phyloP scores from a whole-genome alignment of 495 filamentous ascomycete species.

The Beverwykella pulmonaria region DNA sequence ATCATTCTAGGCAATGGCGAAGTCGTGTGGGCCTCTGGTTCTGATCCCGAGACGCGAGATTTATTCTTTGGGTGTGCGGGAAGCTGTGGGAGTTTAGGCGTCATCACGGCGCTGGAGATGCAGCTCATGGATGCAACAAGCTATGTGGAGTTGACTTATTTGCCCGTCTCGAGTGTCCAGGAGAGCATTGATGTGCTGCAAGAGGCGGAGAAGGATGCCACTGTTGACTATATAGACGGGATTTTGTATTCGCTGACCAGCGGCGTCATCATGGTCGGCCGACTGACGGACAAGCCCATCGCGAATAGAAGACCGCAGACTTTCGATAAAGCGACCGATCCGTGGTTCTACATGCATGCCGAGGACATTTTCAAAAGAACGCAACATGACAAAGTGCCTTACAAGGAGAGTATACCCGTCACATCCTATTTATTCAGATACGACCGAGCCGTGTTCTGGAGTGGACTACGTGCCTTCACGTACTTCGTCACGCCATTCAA shows the following conservation, averaged over 20 bases:
- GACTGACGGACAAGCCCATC: constrained; percentile 44
- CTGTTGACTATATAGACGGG: constrained; percentile 47
- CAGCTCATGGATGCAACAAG: constrained; percentile 54
- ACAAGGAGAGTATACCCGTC: constrained; percentile 55
- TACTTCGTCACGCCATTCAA: constrained; percentile 62
- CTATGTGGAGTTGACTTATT: constrained; percentile 60
- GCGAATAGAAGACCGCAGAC: constrained; percentile 14
- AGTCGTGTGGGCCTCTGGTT: constrained; percentile 47
- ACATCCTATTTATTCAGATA: constrained; percentile 65
- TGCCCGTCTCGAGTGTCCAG: constrained; percentile 46
- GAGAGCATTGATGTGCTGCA: constrained; percentile 42
- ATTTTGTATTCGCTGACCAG: constrained; percentile 53
- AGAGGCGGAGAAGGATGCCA: constrained; percentile 43
- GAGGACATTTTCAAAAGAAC: constrained; percentile 16
- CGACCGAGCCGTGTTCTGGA: constrained; percentile 65
- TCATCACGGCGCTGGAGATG: constrained; percentile 60
- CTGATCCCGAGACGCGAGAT: constrained; percentile 47
- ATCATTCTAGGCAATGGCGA: constrained; percentile 61
- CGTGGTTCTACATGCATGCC: constrained; percentile 64
- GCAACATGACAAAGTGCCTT: constrained; percentile 14
- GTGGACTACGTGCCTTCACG: constrained; percentile 55
- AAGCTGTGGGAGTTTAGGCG: constrained; percentile 60
- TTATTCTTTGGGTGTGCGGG: constrained; percentile 59
- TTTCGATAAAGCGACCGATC: constrained; percentile 47
- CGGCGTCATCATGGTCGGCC: constrained; percentile 58